phyloP scores from a whole-genome alignment of 192 early-diverging fungal species.

The Coemansia sp. region DNA sequence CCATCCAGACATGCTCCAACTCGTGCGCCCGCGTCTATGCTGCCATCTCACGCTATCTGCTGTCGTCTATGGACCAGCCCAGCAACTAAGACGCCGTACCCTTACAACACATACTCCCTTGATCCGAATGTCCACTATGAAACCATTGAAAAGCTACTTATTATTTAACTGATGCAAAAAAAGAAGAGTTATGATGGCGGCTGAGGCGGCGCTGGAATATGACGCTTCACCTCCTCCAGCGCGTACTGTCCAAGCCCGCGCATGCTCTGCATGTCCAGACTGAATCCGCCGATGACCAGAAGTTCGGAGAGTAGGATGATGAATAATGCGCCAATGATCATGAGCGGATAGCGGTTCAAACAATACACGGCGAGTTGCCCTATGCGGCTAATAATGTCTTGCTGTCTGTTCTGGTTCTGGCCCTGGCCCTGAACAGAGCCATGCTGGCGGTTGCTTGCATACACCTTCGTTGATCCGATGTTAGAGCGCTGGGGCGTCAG shows the following conservation, averaged over 20 bases:
- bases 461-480: slow-evolving; percentile 40
- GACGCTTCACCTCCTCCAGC: slow-evolving; percentile 21
- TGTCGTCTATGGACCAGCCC: slow-evolving; percentile 25
- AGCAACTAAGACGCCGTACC: neutral
- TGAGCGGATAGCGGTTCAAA: slow-evolving; percentile 39
- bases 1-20: slow-evolving; percentile 34
- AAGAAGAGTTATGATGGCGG: slow-evolving; percentile 22
- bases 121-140: too few species aligned
- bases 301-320: slow-evolving; percentile 44
- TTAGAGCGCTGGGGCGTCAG: slow-evolving; percentile 16
- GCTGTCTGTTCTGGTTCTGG: slow-evolving; percentile 11
- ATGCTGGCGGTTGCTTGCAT: slow-evolving; percentile 2
- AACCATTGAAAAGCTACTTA: neutral
- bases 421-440: neutral
- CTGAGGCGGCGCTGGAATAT: slow-evolving; percentile 17
- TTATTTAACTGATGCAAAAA: slow-evolving; percentile 3
- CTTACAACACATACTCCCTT: too few species aligned
- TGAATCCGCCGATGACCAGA: slow-evolving; percentile 34
- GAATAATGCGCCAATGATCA: slow-evolving; percentile 43
- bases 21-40: slow-evolving; percentile 46
- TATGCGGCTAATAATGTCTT: slow-evolving; percentile 28
- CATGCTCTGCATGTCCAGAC: slow-evolving; percentile 18
- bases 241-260: slow-evolving; percentile 23
- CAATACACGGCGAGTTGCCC: slow-evolving; percentile 28
- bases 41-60: slow-evolving; percentile 46